These are phyloP conservation scores for Aspergillus steynii DNA, from an alignment of 495 filamentous ascomycete species.

Conservation along the genomic window DNA sequence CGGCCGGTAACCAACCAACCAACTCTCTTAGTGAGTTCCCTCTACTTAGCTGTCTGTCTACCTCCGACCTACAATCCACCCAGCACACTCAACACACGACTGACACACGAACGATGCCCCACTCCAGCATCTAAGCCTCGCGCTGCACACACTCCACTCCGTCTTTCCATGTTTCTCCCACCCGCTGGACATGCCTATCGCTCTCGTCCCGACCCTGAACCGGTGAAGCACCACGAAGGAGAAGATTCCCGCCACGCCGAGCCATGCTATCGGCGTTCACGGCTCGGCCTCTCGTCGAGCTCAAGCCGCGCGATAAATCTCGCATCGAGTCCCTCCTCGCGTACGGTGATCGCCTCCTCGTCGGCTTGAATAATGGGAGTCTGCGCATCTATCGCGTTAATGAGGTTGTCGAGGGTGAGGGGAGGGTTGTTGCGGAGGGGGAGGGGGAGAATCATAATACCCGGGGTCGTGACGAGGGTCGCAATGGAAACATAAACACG, in stretches of 20 bases:
- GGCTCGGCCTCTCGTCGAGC: conserved; percentile 93
- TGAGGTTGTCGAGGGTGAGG: conserved; percentile 55
- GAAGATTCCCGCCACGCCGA: conserved; percentile 23
- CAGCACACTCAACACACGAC: too few relatives aligned
- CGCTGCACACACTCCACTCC: too few relatives aligned
- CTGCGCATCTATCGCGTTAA: conserved; percentile 91
- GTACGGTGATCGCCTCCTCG: conserved; percentile 87
- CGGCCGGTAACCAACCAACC: too few relatives aligned
- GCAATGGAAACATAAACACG: conserved; percentile 5
- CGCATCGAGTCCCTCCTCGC: conserved; percentile 93
- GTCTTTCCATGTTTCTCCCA: too few relatives aligned
- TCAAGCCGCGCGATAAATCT: conserved; percentile 90
- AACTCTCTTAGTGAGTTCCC: too few relatives aligned
- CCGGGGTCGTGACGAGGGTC: conserved; percentile 11
- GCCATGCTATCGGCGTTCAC: conserved; percentile 97
- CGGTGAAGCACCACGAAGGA: conserved; percentile 22
- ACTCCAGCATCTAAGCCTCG: too few relatives aligned
- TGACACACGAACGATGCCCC: too few relatives aligned
- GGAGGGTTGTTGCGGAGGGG: conserved; percentile 17
- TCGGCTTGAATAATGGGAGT: conserved; percentile 85
- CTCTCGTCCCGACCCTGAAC: conserved; percentile 3
- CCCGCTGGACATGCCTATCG: too few relatives aligned
- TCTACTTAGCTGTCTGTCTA: background rate
- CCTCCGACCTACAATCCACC: background rate
- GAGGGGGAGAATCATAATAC: conserved; percentile 15